These are phyloP conservation scores for Ensete ventricosum DNA, from an alignment of 176 grass and related monocot genomes.

Conservation along the genomic window DNA sequence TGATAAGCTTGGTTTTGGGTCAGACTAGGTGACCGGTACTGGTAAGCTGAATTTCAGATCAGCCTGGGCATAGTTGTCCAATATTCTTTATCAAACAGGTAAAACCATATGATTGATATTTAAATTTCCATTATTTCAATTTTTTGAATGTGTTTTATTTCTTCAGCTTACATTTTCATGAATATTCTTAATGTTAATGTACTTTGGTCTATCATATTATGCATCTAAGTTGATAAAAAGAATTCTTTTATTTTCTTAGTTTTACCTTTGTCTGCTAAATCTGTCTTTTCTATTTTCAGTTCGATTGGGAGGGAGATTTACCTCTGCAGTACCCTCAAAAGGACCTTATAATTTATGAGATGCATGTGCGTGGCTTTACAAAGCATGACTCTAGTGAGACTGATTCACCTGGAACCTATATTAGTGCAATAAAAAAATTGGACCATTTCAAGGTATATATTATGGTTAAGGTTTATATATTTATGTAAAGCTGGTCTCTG, in stretches of 20 bases:
- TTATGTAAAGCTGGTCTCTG: background rate
- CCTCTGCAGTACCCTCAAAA: constrained; percentile 54
- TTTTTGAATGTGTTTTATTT: too few relatives aligned
- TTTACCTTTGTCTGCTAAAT: background rate
- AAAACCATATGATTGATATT: too few relatives aligned
- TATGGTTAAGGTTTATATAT: background rate
- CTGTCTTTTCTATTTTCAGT: constrained; percentile 40
- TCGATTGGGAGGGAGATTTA: constrained; percentile 83
- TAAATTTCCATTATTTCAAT: too few relatives aligned
- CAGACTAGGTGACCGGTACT: too few relatives aligned
- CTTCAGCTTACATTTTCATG: too few relatives aligned
- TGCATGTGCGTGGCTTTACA: constrained; percentile 89
- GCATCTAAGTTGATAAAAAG: background rate
- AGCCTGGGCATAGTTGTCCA: too few relatives aligned
- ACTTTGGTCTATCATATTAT: background rate
- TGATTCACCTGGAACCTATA: constrained; percentile 70
- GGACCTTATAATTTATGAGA: constrained; percentile 82
- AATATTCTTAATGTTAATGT: too few relatives aligned
- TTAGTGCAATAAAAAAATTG: constrained; percentile 59
- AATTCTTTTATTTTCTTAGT: background rate
- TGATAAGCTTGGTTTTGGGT: too few relatives aligned
- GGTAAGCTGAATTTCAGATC: too few relatives aligned
- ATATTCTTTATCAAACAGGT: too few relatives aligned
- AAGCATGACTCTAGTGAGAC: constrained; percentile 65
- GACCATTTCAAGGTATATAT: constrained; percentile 64